These are phyloP conservation scores for Plasmopara muralis DNA, from an alignment of 352 stramenopile genomes.

Conservation along the genomic window DNA sequence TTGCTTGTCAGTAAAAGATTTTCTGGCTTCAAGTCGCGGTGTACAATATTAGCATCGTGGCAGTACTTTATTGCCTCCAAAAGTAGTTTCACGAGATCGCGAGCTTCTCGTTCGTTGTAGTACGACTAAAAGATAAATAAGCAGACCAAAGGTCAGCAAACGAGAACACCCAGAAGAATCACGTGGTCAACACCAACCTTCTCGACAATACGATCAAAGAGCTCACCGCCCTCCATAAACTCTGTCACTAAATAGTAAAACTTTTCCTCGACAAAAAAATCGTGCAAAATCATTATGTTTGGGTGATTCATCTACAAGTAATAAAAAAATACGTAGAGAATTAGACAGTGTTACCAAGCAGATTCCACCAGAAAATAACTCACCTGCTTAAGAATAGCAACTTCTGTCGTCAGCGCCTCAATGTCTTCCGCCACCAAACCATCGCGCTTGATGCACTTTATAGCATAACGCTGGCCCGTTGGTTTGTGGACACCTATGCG, in stretches of 20 bases:
- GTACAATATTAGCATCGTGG: conserved; percentile 78
- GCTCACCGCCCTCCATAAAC: conserved; percentile 90
- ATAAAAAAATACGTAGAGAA: too few relatives aligned
- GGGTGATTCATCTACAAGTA: conserved; percentile 79
- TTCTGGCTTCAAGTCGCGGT: conserved; percentile 81
- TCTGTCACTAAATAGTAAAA: conserved; percentile 98
- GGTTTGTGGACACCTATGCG: conserved; percentile 78
- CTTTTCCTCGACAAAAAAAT: conserved; percentile 91
- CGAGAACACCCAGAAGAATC: conserved; percentile 3
- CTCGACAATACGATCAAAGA: conserved; percentile 83
- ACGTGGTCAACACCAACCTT: conserved; percentile 38
- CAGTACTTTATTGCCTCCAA: conserved; percentile 87
- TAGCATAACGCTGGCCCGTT: conserved; percentile 79
- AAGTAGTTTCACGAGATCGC: conserved; percentile 79
- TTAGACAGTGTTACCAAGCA: background rate
- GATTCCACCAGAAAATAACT: background rate
- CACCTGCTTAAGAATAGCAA: conserved; percentile 82
- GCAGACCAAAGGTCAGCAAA: conserved; percentile 2
- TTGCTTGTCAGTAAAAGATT: conserved; percentile 77
- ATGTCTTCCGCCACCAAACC: conserved; percentile 81
- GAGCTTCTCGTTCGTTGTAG: conserved; percentile 86
- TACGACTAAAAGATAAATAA: conserved; percentile 48
- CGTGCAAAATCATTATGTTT: conserved; percentile 90
- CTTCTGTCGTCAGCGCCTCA: conserved; percentile 80
- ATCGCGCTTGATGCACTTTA: conserved; percentile 90